Conservation (phyloP, 2,329 filamentous ascomycete genomes). For the Diaporthe ilicicola region DNA sequence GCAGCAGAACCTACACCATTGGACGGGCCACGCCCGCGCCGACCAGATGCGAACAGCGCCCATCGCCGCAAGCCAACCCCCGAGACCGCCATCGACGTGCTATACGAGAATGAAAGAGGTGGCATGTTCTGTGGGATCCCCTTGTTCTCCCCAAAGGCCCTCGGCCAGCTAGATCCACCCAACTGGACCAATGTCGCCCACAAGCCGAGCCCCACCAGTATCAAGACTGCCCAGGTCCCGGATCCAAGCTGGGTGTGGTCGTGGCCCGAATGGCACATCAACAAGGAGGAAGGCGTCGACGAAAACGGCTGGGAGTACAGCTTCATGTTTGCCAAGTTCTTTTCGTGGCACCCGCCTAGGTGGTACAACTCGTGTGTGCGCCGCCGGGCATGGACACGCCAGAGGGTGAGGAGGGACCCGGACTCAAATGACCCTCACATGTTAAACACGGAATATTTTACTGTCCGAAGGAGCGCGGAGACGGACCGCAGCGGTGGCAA, state of each 20-base stretch:
- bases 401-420: slow-evolving; percentile 71
- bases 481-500: slow-evolving; percentile 51
- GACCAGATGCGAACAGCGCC: not conserved
- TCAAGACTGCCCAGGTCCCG: slow-evolving; percentile 88
- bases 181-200: slow-evolving; percentile 82
- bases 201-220: slow-evolving; percentile 69
- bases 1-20: slow-evolving; percentile 29
- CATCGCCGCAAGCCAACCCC: slow-evolving; percentile 38
- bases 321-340: slow-evolving; percentile 79
- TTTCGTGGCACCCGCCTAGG: slow-evolving; percentile 86
- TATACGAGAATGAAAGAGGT: slow-evolving; percentile 96
- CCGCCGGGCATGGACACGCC: slow-evolving; percentile 85
- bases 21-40: not conserved
- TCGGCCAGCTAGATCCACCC: slow-evolving; percentile 85
- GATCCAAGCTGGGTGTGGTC: slow-evolving; percentile 96
- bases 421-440: slow-evolving; percentile 66
- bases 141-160: slow-evolving; percentile 85
- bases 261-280: slow-evolving; percentile 71
- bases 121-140: slow-evolving; percentile 88
- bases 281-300: slow-evolving; percentile 82
- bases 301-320: slow-evolving; percentile 97
- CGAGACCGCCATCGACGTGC: slow-evolving; percentile 77
- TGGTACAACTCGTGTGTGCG: slow-evolving; percentile 98
- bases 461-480: slow-evolving; percentile 67
- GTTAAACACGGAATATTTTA: slow-evolving; percentile 82